Evolutionary conservation across 2,329 filamentous ascomycete genomes (phyloP), one percentile per base, ranked within the genome.

Genomic region (Neonectria neomacrospora): DNA sequence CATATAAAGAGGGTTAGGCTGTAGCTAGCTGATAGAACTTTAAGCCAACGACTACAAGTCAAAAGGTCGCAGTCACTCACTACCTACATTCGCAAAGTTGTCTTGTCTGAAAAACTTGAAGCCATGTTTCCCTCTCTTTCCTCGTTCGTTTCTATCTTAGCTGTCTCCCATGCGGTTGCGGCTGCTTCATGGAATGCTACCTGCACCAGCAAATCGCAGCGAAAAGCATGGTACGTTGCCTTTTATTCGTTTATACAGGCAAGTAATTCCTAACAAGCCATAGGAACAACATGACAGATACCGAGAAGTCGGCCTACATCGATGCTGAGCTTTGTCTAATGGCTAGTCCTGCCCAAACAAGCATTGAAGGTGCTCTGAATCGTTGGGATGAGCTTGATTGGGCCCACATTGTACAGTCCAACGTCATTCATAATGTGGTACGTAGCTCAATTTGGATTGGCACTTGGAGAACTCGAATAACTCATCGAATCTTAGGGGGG

Each of bases 351-450:
- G 62, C 53, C 2, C 47, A 52, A 26, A 22, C 53, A 22, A 58
- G 62, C 12, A 53, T 64, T 22, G 16, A 39, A 28, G 59, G 63
- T 12, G 54, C 59, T 9, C 32, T 52, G 28, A 65, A 57, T 26
- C 37, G 37, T 26, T 65, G 54, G 58, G 63, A 65, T 48, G 63
- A 63, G 32, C 54, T 63, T 7, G 47, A 65, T 39, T 58, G 55
- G 32, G 44, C 51, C 10, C 60, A 63, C 34, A 55, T 66, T 9
- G 26, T 20, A 9, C 60, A 59, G 41, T 42, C 55, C 11, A 61
- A 63, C n/a, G 23, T 59, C 39, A 63, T 62, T 23, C 63, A 66
- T 52, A 51, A 63, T 12, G 63, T 66, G 54, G 63, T 65, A 63
- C 26, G 58, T 61, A 41, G 16, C 42, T 4, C 14, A 10, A 18